These are phyloP conservation scores for Collybiopsis luxurians DNA, from an alignment of 768 basidiomycete species.

Conservation along the genomic window DNA sequence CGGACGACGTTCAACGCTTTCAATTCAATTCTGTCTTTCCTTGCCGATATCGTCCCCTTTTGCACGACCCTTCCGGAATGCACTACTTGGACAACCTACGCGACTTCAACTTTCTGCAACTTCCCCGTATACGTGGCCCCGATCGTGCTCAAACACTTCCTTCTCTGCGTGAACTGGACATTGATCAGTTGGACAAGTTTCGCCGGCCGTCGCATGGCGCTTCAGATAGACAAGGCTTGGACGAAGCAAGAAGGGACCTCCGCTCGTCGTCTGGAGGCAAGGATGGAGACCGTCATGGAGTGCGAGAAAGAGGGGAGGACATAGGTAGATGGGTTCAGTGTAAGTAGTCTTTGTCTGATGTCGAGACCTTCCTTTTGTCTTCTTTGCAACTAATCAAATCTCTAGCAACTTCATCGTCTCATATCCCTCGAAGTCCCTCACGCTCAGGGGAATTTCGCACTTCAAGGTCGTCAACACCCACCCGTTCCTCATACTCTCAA, in stretches of 20 bases:
- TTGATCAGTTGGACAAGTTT: slow-evolving; percentile 1
- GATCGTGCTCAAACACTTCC: background rate
- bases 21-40: too few species aligned
- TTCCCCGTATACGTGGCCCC: slow-evolving; percentile 2
- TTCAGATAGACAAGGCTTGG: background rate
- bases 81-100: background rate
- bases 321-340: slow-evolving; percentile 40
- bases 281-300: slow-evolving; percentile 11
- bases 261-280: background rate
- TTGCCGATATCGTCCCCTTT: background rate
- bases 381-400: background rate
- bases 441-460: slow-evolving; percentile 1
- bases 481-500: background rate
- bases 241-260: background rate
- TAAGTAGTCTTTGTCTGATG: slow-evolving; percentile 13
- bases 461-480: slow-evolving; percentile 5
- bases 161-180: background rate
- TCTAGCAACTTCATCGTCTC: background rate
- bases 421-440: background rate
- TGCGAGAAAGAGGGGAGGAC: slow-evolving; percentile 18
- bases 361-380: background rate
- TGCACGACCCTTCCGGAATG: background rate
- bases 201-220: background rate
- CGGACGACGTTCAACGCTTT: background rate
- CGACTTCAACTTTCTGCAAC: background rate